Evolutionary conservation across 2,329 filamentous ascomycete species (phyloP), one percentile per base, ranked within the genome.

Genomic region (Teratosphaeria gauchensis): DNA sequence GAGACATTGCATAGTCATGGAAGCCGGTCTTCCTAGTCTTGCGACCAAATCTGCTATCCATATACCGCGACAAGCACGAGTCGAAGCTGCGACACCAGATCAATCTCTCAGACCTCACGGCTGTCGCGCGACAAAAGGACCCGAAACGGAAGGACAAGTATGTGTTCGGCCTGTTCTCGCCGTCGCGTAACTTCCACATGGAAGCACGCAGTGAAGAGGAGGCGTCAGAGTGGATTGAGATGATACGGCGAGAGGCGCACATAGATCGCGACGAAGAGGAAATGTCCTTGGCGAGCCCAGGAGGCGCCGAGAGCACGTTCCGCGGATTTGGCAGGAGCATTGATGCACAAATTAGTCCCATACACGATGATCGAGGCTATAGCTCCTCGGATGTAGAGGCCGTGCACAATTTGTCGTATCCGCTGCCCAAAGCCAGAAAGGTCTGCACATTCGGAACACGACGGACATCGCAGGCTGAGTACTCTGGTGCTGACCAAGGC

Each of bases 31-130:
- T 89, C 75, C 80, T 97, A 51, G 94, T 99, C 48, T 82, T 99
- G 53, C 87, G 94, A 62, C 92, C 92, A 0, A 95, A 94, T 67
- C 83, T 89, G 21, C 82, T 99, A 35, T 96, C 89, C 56, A 86
- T 96, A 62, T 99, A 99, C 81, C 95, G 92, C 74, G 88, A 92
- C 71, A 84, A 89, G 67, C 89, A 92, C 67, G 92, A 96, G 76
- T 89, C 88, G 67, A 92, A 92, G 72, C 82, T 99, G 51, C 88
- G 90, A 56, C 87, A 95, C 69, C 92, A 95, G 71, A 85, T 99
- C 68, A 86, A 86, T 69, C 82, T 97, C 46, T 88, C 89, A 51
- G 94, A 99, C 61, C 83, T 97, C 60, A 96, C 92, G 2, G 92
- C 94, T 7, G 90, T 96, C 52, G 89, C 92, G 1, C 84, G 89